Evolutionary conservation across 768 basidiomycete genomes (phyloP).

Genomic region (Sistotremastrum suecicum): DNA sequence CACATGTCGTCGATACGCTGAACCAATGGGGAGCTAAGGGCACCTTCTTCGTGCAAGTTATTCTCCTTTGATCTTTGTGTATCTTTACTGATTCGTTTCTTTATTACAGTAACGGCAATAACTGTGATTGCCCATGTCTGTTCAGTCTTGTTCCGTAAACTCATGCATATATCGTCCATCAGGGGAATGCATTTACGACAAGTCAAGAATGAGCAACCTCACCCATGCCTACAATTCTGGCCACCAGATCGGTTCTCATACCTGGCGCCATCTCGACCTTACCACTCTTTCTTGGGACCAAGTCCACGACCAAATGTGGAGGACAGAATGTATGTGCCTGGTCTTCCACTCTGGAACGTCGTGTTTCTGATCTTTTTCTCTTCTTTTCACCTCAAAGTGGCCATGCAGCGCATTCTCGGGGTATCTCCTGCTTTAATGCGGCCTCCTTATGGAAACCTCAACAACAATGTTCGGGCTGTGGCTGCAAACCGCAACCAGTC

Average conservation of each 20-base stretch:
- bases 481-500: constrained; percentile 12
- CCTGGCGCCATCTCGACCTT: constrained; percentile 28
- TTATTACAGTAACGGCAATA: constrained; percentile 1
- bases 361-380: neutral
- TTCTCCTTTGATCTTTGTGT: neutral
- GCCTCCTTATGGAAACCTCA: constrained; percentile 32
- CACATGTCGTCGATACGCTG: constrained; percentile 6
- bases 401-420: constrained; percentile 27
- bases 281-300: constrained; percentile 18
- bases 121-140: neutral
- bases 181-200: constrained; percentile 19
- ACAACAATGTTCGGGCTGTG: constrained; percentile 21
- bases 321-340: neutral
- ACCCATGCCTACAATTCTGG: constrained; percentile 24
- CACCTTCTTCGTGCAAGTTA: constrained; percentile 28
- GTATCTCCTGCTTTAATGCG: constrained; percentile 33
- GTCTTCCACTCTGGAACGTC: neutral
- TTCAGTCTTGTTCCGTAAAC: neutral
- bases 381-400: constrained; percentile 11
- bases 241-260: constrained; percentile 32
- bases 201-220: constrained; percentile 12
- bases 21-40: constrained; percentile 20
- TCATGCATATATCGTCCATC: neutral
- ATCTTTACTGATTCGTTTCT: neutral
- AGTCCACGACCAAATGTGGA: constrained; percentile 24